Base-by-base conservation (phyloP, 345 rosid species). In the Durio zibethinus region DNA sequence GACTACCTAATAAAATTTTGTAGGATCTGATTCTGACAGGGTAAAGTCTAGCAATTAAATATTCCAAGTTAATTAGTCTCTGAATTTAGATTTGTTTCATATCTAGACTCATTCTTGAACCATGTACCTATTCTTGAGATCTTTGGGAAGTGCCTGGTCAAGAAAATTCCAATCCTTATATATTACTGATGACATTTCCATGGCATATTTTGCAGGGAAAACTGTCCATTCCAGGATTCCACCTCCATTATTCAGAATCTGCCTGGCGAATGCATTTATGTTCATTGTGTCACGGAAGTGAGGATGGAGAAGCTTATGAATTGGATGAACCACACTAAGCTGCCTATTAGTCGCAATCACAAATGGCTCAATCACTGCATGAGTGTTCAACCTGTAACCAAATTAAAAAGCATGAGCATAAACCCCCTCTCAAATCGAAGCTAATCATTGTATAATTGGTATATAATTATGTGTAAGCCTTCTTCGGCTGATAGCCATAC, bases 241-340 rank as follows among this genome's bases (percentile, higher is more conserved):
- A 73, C 94, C 94, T 21, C 87, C 98, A 63, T 87, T 91, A 40
- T 91, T 90, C n/a, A 93, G 74, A 53, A 83, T 85, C 82, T 88
- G 88, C 76, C 98, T 82, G 14, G 90, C 91, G 23, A 91, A 85
- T 3, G 94, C 97, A 52, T 93, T 93, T 78, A 93, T 90, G 76
- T 89, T 89, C 94, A 93, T 90, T 2, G 98, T 93, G 86, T 93
- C 92, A 0, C 94, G 98, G 77, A 89, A 91, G 74, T 93, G 98
- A 82, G 98, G 98, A 33, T 90, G 84, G 5, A 93, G 87, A 40
- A 93, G 98, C 81, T 89, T 90, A 69, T 85, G 80, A 59, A 93
- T 91, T 4, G 98, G 98, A 78, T 93, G 98, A 73, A 93, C 86
- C 77, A 82, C 93, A 4, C 97, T 93, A 35, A 93, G 89, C 78